These are phyloP conservation scores for Alternaria sp. DNA, from an alignment of 2,329 filamentous ascomycete species.

Conservation along the genomic window DNA sequence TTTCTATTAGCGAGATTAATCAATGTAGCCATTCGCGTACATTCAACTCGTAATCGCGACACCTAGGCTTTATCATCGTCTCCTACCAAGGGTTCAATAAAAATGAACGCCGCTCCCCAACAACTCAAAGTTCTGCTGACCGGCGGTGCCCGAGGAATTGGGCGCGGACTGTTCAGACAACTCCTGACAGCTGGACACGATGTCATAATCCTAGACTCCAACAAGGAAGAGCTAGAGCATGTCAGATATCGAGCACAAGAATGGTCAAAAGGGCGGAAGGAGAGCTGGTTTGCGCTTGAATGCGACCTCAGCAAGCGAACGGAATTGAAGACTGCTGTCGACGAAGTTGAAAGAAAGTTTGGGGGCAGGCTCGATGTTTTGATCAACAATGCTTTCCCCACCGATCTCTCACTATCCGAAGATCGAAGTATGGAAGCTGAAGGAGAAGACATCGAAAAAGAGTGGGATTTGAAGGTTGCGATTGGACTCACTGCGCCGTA, in stretches of 20 bases:
- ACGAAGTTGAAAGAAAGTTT: constrained; percentile 49
- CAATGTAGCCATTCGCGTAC: background rate
- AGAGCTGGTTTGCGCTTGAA: constrained; percentile 28
- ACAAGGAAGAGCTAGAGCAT: constrained; percentile 52
- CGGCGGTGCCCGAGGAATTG: constrained; percentile 58
- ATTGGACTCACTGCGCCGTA: constrained; percentile 48
- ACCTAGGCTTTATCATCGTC: background rate
- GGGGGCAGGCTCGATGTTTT: constrained; percentile 44
- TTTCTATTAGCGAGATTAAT: background rate
- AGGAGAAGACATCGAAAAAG: constrained; percentile 39
- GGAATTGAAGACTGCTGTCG: constrained; percentile 48
- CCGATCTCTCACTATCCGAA: constrained; percentile 34
- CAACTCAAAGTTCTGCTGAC: constrained; percentile 48
- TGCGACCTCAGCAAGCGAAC: constrained; percentile 54
- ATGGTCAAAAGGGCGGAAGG: constrained; percentile 26
- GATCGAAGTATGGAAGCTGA: constrained; percentile 43
- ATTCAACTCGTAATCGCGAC: background rate
- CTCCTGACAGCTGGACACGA: constrained; percentile 55
- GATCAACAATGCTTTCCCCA: constrained; percentile 49
- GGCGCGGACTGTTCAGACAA: constrained; percentile 55
- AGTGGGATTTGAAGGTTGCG: constrained; percentile 47
- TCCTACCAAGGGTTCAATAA: background rate
- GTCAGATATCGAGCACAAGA: constrained; percentile 41
- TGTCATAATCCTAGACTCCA: constrained; percentile 57
- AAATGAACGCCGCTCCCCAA: constrained; percentile 7